Evolutionary conservation across 106 monocot genomes (phyloP), one percentile per base, ranked within the genome.

Genomic region (Apostasia ramifera): DNA sequence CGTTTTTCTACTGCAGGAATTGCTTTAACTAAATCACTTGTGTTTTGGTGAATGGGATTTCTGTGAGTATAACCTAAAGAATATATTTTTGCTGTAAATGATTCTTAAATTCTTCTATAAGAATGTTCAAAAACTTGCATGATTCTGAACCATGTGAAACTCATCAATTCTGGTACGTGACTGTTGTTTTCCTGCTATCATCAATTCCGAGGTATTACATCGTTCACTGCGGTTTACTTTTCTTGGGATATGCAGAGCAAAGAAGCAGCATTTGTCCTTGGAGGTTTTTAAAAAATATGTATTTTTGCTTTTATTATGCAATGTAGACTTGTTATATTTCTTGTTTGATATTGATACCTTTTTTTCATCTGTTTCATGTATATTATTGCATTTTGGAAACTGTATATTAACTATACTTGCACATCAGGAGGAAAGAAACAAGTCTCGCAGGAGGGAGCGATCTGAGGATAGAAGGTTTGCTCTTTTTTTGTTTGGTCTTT

Each of bases 371-470:
- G 40, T 44, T 63, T 52, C 67, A 63, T 69, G 38, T 59, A 9
- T 73, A 77, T 41, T 56, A 47, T 40, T 46, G 26, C 50, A 37
- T 54, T 45, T 62, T 62, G 43, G 44, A 62, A 62, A 2, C 43
- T 62, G 43, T 13, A 62, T 44, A 62, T 44, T 44, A 44, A 10
- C 13, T 26, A 13, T 13, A 26, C 57, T 57, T 15, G 13, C 62
- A 73, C 44, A 6, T 57, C 79, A 94, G 94, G 94, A 94, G 71
- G 91, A 88, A 71, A 88, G 81, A 71, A 75, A 83, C 40, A 88
- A 83, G 40, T 61, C 71, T 48, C 77, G 85, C 40, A 91, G 87
- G 77, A 65, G 66, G 14, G 87, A 80, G 38, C 72, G 79, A 50
- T 66, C 80, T 48, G 91, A 86, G 40, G 88, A 85, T 15, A 76